Conservation (phyloP, 2,329 filamentous ascomycete genomes). For the Trichoderma sp. region DNA sequence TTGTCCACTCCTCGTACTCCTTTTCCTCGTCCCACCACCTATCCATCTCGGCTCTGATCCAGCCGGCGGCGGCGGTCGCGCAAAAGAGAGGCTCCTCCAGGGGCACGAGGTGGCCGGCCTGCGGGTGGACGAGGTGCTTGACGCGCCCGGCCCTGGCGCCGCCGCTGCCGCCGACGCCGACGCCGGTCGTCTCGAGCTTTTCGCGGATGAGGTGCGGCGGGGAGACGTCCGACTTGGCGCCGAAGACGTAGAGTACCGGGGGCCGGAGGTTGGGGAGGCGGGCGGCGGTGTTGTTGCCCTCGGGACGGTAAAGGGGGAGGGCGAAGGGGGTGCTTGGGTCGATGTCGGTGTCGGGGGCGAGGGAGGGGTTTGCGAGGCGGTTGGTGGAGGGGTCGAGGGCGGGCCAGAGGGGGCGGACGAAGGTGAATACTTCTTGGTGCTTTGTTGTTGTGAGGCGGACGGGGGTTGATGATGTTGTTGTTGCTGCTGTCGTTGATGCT, state of each 20-base stretch:
- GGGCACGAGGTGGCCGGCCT: conserved; percentile 76
- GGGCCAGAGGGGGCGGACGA: conserved; percentile 62
- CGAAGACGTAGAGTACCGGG: conserved; percentile 70
- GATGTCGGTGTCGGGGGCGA: conserved; percentile 51
- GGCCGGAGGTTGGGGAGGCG: conserved; percentile 65
- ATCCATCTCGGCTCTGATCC: conserved; percentile 59
- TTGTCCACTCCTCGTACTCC: conserved; percentile 59
- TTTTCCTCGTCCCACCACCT: conserved; percentile 60
- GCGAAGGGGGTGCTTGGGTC: conserved; percentile 42
- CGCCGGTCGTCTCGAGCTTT: conserved; percentile 66
- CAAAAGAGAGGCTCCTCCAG: conserved; percentile 74
- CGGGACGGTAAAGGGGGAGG: conserved; percentile 68
- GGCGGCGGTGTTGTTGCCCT: conserved; percentile 58
- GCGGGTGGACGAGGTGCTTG: conserved; percentile 62
- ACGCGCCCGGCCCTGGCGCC: conserved; percentile 67
- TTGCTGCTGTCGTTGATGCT: background rate
- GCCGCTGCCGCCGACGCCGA: conserved; percentile 68
- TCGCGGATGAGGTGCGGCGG: conserved; percentile 51
- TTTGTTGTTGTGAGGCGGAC: conserved; percentile 81
- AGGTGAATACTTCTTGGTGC: conserved; percentile 78
- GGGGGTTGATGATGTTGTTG: conserved; percentile 40
- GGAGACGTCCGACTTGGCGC: conserved; percentile 60
- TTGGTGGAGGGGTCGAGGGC: conserved; percentile 45
- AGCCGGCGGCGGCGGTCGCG: conserved; percentile 61
- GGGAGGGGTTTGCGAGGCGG: conserved; percentile 50